phyloP scores from a whole-genome alignment of 192 early-diverging fungal genomes.

The Lobosporangium transversale region DNA sequence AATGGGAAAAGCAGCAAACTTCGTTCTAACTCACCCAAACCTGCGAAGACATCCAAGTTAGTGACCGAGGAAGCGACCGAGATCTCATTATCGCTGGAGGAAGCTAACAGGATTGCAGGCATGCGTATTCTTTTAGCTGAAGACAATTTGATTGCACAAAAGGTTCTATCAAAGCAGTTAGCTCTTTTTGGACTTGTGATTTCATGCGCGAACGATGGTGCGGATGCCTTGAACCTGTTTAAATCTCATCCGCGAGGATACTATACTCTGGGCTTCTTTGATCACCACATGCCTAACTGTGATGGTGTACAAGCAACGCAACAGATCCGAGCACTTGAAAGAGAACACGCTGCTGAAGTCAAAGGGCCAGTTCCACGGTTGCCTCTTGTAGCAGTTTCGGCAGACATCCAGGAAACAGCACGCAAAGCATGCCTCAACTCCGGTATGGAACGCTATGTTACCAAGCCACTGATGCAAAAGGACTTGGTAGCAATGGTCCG shows the following conservation, averaged over 20 bases:
- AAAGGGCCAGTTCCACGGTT: slow-evolving; percentile 37
- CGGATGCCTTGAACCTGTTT: slow-evolving; percentile 55
- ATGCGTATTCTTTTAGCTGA: slow-evolving; percentile 60
- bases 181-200: slow-evolving; percentile 56
- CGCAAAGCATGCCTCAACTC: slow-evolving; percentile 56
- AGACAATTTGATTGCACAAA: slow-evolving; percentile 61
- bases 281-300: slow-evolving; percentile 63
- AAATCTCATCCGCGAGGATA: slow-evolving; percentile 52
- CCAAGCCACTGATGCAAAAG: slow-evolving; percentile 61
- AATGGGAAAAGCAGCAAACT: slow-evolving; percentile 23
- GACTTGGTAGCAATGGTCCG: slow-evolving; percentile 56
- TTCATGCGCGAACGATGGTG: slow-evolving; percentile 61
- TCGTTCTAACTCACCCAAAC: slow-evolving; percentile 43
- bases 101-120: slow-evolving; percentile 44
- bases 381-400: slow-evolving; percentile 58
- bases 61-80: slow-evolving; percentile 46
- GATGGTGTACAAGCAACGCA: slow-evolving; percentile 65
- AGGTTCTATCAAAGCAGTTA: slow-evolving; percentile 56
- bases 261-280: slow-evolving; percentile 61
- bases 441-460: slow-evolving; percentile 63
- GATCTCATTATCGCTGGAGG: slow-evolving; percentile 50
- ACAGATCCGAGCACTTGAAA: slow-evolving; percentile 53
- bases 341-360: slow-evolving; percentile 45
- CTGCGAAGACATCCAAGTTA: slow-evolving; percentile 25
- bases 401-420: slow-evolving; percentile 59